Percentiles rank a stretch among this genome's conserved stretches.
phyloP scores from a whole-genome alignment of 2,329 filamentous ascomycete genomes.

The Ophiocordyceps unilateralis region DNA sequence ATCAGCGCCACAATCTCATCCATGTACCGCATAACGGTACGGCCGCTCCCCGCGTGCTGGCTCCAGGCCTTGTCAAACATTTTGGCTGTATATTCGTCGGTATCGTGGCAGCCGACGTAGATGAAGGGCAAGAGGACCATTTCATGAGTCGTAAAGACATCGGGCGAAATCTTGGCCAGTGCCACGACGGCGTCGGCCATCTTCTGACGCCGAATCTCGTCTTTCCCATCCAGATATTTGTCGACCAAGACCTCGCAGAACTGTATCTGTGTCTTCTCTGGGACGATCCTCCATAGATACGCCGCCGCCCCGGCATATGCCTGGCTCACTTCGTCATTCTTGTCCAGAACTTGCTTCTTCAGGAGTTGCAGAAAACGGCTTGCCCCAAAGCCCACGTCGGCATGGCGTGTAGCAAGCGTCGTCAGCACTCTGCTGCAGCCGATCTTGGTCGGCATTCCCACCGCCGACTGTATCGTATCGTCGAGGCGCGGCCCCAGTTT shows the following conservation, averaged over 20 bases:
- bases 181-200: slow-evolving; percentile 71
- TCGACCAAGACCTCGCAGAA: slow-evolving; percentile 40
- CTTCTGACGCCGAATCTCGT: slow-evolving; percentile 56
- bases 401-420: slow-evolving; percentile 67
- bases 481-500: slow-evolving; percentile 57
- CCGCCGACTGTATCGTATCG: slow-evolving; percentile 63
- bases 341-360: slow-evolving; percentile 69
- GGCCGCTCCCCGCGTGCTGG: slow-evolving; percentile 72
- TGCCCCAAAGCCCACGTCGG: slow-evolving; percentile 46
- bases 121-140: slow-evolving; percentile 66
- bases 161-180: slow-evolving; percentile 71
- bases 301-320: slow-evolving; percentile 77
- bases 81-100: slow-evolving; percentile 60
- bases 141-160: slow-evolving; percentile 68
- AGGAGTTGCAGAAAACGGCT: slow-evolving; percentile 61
- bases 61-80: slow-evolving; percentile 77
- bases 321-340: slow-evolving; percentile 83
- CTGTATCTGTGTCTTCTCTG: slow-evolving; percentile 28
- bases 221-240: slow-evolving; percentile 69
- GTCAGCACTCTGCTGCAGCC: slow-evolving; percentile 75
- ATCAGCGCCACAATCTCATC: slow-evolving; percentile 62
- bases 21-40: slow-evolving; percentile 70
- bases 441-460: slow-evolving; percentile 87
- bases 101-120: slow-evolving; percentile 76
- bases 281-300: slow-evolving; percentile 54